Percentiles rank a stretch among this genome's conserved stretches.
Evolutionary conservation across 768 basidiomycete species (phyloP).

Genomic region (Tephrocybe sp.): DNA sequence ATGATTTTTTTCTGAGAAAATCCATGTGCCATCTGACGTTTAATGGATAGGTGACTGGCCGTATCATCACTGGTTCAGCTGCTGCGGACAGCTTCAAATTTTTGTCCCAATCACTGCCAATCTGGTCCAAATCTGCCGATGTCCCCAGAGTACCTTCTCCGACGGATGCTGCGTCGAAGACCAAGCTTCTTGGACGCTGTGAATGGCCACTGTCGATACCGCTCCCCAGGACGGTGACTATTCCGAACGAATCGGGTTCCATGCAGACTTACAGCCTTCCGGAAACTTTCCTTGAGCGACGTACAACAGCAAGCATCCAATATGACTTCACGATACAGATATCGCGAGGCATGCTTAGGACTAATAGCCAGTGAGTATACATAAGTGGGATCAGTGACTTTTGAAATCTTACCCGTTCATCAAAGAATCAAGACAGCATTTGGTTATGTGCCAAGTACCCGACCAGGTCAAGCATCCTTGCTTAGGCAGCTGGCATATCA

Average conservation of each 20-base stretch:
- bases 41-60: conserved; percentile 43
- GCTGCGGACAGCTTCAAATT: conserved; percentile 44
- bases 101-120: conserved; percentile 39
- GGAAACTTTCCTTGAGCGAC: conserved; percentile 54
- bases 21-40: neutral
- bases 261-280: conserved; percentile 42
- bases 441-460: conserved; percentile 48
- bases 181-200: conserved; percentile 47
- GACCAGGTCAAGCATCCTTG: conserved; percentile 45
- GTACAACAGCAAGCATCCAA: conserved; percentile 47
- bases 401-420: too few species aligned
- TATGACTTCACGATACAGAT: conserved; percentile 49
- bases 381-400: neutral
- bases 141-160: conserved; percentile 40
- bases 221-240: conserved; percentile 41
- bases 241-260: conserved; percentile 37
- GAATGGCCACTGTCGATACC: conserved; percentile 50
- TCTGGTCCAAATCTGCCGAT: conserved; percentile 49
- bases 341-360: conserved; percentile 46
- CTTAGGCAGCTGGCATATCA: conserved; percentile 52
- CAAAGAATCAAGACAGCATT: conserved; percentile 51
- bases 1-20: neutral
- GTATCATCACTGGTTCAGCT: conserved; percentile 49
- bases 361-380: conserved; percentile 43
- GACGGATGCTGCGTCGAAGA: conserved; percentile 36